phyloP scores from a whole-genome alignment of 495 filamentous ascomycete genomes.

The Penicillium mononematosum region DNA sequence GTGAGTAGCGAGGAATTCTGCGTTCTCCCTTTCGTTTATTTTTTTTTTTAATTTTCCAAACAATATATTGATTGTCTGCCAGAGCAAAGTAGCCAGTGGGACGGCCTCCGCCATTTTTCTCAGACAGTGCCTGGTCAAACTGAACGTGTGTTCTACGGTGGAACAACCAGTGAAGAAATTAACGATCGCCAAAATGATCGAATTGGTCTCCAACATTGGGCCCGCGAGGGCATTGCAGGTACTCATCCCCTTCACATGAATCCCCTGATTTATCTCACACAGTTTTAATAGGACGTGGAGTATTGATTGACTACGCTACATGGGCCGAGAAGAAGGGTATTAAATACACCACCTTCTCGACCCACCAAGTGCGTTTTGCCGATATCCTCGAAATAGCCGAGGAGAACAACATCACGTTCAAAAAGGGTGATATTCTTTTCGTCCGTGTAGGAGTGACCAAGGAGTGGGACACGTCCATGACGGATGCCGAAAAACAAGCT shows the following conservation, averaged over 20 bases:
- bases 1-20: conserved; percentile 16
- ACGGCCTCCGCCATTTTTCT: conserved; percentile 60
- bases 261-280: neutral
- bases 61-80: neutral
- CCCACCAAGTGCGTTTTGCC: conserved; percentile 38
- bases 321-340: conserved; percentile 47
- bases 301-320: conserved; percentile 54
- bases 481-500: conserved; percentile 35
- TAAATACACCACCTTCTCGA: conserved; percentile 37
- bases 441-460: conserved; percentile 47
- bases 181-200: conserved; percentile 50
- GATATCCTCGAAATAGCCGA: conserved; percentile 41
- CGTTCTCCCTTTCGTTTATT: neutral
- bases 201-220: conserved; percentile 49
- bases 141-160: conserved; percentile 51
- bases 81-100: conserved; percentile 70
- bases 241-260: conserved; percentile 11
- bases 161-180: conserved; percentile 47
- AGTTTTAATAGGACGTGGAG: conserved; percentile 44
- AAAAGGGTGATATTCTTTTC: conserved; percentile 54
- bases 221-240: conserved; percentile 46
- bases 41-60: neutral
- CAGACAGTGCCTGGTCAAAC: conserved; percentile 33
- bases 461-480: conserved; percentile 40
- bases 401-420: conserved; percentile 40